phyloP scores from a whole-genome alignment of 208 protist species.

The Acanthamoeba polyphaga region DNA sequence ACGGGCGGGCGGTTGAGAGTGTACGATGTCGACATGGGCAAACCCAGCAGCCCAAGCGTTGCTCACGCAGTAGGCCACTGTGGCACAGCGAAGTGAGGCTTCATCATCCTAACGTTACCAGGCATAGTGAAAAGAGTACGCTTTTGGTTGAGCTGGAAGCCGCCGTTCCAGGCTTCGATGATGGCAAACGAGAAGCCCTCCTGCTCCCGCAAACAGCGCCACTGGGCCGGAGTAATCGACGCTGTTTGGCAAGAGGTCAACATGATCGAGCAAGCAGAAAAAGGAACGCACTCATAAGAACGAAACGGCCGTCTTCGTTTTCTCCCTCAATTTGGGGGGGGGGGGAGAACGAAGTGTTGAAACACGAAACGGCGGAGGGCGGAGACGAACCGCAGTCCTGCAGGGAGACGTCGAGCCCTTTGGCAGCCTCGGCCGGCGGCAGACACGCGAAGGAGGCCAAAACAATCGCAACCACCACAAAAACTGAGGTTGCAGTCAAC shows the following conservation, averaged over 20 bases:
- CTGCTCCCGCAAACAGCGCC: slow-evolving; percentile 21
- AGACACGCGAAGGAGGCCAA: background rate
- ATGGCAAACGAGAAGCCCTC: slow-evolving; percentile 43
- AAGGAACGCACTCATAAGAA: background rate
- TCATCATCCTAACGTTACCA: background rate
- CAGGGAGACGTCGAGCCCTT: slow-evolving; percentile 37
- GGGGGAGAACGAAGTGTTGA: background rate
- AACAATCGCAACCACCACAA: background rate
- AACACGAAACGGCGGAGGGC: background rate
- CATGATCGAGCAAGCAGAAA: background rate
- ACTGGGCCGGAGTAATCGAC: background rate
- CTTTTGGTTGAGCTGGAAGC: slow-evolving; percentile 53
- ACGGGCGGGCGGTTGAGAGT: no score
- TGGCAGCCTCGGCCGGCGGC: background rate
- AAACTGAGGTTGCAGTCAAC: background rate
- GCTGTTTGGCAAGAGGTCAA: background rate
- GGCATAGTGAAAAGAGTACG: background rate
- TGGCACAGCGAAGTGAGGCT: background rate
- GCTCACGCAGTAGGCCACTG: slow-evolving; percentile 24
- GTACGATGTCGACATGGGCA: slow-evolving; percentile 29
- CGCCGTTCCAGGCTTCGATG: slow-evolving; percentile 37
- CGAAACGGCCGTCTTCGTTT: background rate
- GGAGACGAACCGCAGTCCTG: slow-evolving; percentile 10
- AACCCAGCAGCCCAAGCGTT: slow-evolving; percentile 33
- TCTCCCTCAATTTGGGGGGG: background rate